Evolutionary conservation across 2,329 filamentous ascomycete genomes (phyloP).

Genomic region (Didymella pomorum): DNA sequence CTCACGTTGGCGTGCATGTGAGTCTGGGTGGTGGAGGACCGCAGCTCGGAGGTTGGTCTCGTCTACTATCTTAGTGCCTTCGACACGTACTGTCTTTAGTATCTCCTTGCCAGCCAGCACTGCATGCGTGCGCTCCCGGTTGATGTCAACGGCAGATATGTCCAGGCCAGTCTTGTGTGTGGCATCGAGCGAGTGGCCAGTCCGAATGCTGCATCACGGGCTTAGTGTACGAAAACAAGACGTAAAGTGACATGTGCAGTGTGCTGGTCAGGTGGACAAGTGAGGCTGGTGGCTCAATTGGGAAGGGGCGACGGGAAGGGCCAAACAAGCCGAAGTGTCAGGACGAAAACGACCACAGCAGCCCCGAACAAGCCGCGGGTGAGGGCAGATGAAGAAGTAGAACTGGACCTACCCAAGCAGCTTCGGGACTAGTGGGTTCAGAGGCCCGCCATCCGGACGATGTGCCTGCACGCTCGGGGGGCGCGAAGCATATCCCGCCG

Average conservation of each 20-base stretch:
- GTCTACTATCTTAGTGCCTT: conserved; percentile 65
- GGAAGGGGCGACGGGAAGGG: neutral
- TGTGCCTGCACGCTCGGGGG: conserved; percentile 61
- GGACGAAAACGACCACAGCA: conserved; percentile 3
- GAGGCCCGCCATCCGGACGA: conserved; percentile 48
- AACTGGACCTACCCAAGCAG: conserved; percentile 46
- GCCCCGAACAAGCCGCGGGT: neutral
- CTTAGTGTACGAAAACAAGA: conserved; percentile 23
- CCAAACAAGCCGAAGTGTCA: neutral
- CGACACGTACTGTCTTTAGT: conserved; percentile 69
- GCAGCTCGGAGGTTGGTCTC: conserved; percentile 70
- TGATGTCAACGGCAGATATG: conserved; percentile 70
- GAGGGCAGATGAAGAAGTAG: neutral
- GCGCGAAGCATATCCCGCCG: conserved; percentile 59
- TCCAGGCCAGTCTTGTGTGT: conserved; percentile 71
- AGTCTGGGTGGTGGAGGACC: conserved; percentile 65
- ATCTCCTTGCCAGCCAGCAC: conserved; percentile 71
- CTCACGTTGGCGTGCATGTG: conserved; percentile 61
- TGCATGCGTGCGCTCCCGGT: conserved; percentile 68
- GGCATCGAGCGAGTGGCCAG: conserved; percentile 62
- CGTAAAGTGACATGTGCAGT: conserved; percentile 1
- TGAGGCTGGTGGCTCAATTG: conserved; percentile 3
- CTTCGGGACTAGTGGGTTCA: conserved; percentile 49
- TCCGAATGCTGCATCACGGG: conserved; percentile 48
- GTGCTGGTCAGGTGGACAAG: conserved; percentile 7